Evolutionary conservation across 805 yeast species (phyloP).

Genomic region (Saccharomycopsis guyanensis): DNA sequence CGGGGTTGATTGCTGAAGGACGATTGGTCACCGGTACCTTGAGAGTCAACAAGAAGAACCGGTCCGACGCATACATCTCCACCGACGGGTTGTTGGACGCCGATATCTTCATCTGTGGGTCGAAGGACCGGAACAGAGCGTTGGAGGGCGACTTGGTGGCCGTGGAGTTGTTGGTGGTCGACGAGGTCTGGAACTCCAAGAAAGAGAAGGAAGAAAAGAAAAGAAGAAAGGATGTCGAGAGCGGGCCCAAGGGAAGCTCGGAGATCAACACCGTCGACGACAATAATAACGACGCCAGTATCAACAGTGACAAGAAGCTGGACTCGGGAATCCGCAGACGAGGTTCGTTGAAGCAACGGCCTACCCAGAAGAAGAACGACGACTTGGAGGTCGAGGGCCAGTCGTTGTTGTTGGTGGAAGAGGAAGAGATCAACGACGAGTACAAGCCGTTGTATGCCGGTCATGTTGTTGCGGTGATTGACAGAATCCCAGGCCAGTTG

Average conservation of each 20-base stretch:
- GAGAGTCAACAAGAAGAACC: conserved; percentile 90
- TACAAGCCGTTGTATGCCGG: conserved; percentile 94
- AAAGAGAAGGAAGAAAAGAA: conserved; percentile 96
- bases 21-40: conserved; percentile 85
- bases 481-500: conserved; percentile 93
- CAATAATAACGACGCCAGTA: conserved; percentile 29
- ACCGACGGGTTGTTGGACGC: conserved; percentile 95
- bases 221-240: conserved; percentile 62
- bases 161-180: conserved; percentile 86
- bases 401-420: conserved; percentile 82
- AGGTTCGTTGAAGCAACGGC: conserved; percentile 90
- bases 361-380: conserved; percentile 94
- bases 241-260: conserved; percentile 24
- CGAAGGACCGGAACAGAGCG: conserved; percentile 96
- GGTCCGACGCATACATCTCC: conserved; percentile 97
- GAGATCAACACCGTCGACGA: conserved; percentile 23
- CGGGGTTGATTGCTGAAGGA: conserved; percentile 83
- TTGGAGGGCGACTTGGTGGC: conserved; percentile 96
- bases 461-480: conserved; percentile 96
- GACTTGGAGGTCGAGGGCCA: conserved; percentile 99
- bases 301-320: conserved; percentile 36
- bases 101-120: conserved; percentile 95
- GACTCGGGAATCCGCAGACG: conserved; percentile 44
- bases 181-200: conserved; percentile 96
- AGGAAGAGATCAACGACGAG: conserved; percentile 90